Evolutionary conservation across 495 filamentous ascomycete genomes (phyloP).

Genomic region (Aspergillus nidulans): DNA sequence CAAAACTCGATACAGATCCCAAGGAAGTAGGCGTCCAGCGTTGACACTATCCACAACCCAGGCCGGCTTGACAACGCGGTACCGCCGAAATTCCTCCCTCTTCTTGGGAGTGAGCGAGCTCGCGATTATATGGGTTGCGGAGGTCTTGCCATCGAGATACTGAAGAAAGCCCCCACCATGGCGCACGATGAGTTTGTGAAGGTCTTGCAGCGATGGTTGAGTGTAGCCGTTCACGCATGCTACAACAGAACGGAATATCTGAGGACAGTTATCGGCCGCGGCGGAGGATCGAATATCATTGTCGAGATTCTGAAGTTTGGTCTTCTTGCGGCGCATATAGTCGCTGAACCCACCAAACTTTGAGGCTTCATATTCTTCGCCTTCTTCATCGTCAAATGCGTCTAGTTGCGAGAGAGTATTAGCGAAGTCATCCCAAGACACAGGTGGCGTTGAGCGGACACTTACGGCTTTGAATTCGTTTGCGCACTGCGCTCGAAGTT

Average conservation of each 20-base stretch:
- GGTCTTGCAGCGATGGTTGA: conserved; percentile 80
- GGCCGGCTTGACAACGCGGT: conserved; percentile 91
- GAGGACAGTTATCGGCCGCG: conserved; percentile 54
- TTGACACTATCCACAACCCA: conserved; percentile 90
- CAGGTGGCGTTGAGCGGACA: conserved; percentile 8
- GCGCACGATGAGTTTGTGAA: conserved; percentile 79
- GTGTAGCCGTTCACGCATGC: conserved; percentile 93
- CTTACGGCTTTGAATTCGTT: conserved; percentile 71
- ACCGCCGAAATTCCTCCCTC: conserved; percentile 73
- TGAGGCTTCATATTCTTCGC: conserved; percentile 87
- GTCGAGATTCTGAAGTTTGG: conserved; percentile 93
- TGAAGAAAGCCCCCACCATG: conserved; percentile 92
- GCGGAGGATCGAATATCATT: conserved; percentile 67
- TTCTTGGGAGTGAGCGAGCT: conserved; percentile 89
- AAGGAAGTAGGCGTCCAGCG: conserved; percentile 74
- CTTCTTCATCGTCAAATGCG: conserved; percentile 63
- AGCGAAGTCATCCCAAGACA: conserved; percentile 2
- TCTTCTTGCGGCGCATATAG: conserved; percentile 90
- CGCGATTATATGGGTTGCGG: conserved; percentile 91
- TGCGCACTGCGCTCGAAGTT: conserved; percentile 72
- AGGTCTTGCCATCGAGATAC: conserved; percentile 90
- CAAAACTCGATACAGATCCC: conserved; percentile 75
- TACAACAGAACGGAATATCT: conserved; percentile 84
- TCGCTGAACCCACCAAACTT: conserved; percentile 84
- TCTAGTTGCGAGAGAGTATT: conserved; percentile 31